Evolutionary conservation across 768 basidiomycete species (phyloP), one percentile per base, ranked within the genome.

Genomic region (Pleurotus sapidus): DNA sequence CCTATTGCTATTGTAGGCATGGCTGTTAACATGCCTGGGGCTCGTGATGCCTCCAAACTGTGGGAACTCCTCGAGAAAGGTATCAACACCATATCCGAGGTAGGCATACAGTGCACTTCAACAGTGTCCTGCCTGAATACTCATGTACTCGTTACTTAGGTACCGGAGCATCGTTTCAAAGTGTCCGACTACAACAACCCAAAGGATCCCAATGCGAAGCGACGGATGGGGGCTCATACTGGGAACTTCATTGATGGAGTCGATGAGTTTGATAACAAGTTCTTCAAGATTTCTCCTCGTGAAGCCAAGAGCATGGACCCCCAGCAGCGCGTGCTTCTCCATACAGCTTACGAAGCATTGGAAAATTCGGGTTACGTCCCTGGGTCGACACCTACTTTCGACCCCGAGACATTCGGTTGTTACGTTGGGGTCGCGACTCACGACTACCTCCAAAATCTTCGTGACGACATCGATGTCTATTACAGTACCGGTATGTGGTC

Each of bases 271-370:
- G 89, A 91, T 66, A 75, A 88, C 65, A 74, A 71, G 66, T 88
- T 89, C 65, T 91, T 91, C 75, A 83, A 80, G 42, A 80, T 89
- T 46, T 87, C 84, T 40, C 88, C 89, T 1, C 80, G 89, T 4
- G 89, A 91, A 68, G 88, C 89, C 12, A 81, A 72, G 59, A 82
- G 75, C 66, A 90, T 90, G 87, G 87, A 90, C 63, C 88, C 89
- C 5, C 88, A 90, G 61, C 88, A 89, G 60, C 79, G 89, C 4
- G 62, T 91, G 34, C 71, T 91, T 4, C 75, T 91, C 14, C 87
- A 86, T 39, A 77, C 81, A 2, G 86, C 84, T 4, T 81, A 88
- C 54, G 79, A 87, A 57, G 89, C 89, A 0, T 73, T 91, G 3
- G 88, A 90, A 65, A 77, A 83, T 59, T 79, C 88, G 3, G 89